These are phyloP conservation scores for Evansstolkia leycettana DNA, from an alignment of 495 filamentous ascomycete species.

Conservation along the genomic window DNA sequence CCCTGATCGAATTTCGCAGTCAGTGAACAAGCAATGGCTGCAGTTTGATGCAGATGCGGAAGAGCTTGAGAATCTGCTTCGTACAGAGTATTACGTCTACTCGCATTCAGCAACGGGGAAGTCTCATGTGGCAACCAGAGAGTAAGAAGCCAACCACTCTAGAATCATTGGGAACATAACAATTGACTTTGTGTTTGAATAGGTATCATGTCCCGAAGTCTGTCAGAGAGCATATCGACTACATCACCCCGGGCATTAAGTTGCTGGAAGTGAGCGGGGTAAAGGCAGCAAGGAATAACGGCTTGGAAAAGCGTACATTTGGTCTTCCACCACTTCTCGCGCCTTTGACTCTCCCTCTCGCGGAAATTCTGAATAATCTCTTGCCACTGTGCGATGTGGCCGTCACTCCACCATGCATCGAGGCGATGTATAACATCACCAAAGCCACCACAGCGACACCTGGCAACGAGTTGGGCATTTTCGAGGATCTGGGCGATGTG, in stretches of 20 bases:
- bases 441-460: slow-evolving; percentile 18
- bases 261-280: slow-evolving; percentile 13
- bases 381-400: slow-evolving; percentile 14
- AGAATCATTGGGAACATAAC: not conserved
- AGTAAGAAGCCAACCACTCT: slow-evolving; percentile 5
- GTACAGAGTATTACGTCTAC: slow-evolving; percentile 46
- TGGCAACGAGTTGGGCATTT: slow-evolving; percentile 34
- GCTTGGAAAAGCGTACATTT: slow-evolving; percentile 1
- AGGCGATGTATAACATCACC: slow-evolving; percentile 35
- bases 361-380: no score
- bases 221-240: slow-evolving; percentile 40
- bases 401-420: slow-evolving; percentile 22
- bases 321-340: slow-evolving; percentile 13
- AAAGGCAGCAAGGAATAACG: slow-evolving; percentile 2
- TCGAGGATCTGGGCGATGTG: slow-evolving; percentile 26
- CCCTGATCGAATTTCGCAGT: slow-evolving; percentile 28
- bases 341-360: slow-evolving; percentile 23
- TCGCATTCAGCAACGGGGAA: slow-evolving; percentile 32
- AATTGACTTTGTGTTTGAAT: slow-evolving; percentile 1
- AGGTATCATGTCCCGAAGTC: slow-evolving; percentile 40
- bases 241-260: slow-evolving; percentile 38
- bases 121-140: slow-evolving; percentile 35
- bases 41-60: slow-evolving; percentile 38
- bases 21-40: slow-evolving; percentile 40
- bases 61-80: slow-evolving; percentile 43